phyloP scores from a whole-genome alignment of 2,329 filamentous ascomycete genomes.

The Graphiopsis chlorocephala region DNA sequence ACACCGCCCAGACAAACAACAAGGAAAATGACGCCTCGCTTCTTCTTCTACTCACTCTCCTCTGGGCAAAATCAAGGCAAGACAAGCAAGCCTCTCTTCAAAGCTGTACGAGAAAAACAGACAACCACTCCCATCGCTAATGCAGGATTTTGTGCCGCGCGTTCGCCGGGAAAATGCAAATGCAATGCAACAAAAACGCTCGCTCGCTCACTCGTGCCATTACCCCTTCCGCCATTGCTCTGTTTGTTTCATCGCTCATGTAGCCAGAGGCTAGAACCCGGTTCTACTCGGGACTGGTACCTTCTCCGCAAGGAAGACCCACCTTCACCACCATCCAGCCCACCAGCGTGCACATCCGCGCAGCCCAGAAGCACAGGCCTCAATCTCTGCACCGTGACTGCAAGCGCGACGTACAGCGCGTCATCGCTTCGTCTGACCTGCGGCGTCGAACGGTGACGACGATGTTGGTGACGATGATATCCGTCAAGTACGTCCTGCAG shows the following conservation, averaged over 20 bases:
- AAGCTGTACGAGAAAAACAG: neutral
- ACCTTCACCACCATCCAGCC: neutral
- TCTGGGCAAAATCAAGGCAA: neutral
- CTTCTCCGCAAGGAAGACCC: neutral
- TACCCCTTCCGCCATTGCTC: neutral
- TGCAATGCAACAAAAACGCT: neutral
- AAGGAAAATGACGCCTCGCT: neutral
- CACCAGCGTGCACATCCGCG: neutral
- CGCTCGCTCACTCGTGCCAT: neutral
- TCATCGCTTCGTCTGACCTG: neutral
- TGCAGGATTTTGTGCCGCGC: neutral
- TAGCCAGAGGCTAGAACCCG: neutral
- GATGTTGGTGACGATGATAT: neutral
- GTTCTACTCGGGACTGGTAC: neutral
- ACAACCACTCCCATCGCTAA: neutral
- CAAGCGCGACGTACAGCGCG: neutral
- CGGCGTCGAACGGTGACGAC: neutral
- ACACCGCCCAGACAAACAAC: neutral
- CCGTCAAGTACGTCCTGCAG: neutral
- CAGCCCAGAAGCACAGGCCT: conserved; percentile 1
- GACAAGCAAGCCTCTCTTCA: neutral
- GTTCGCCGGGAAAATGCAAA: neutral
- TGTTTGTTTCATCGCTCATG: neutral
- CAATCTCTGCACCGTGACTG: conserved; percentile 1
- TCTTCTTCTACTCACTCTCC: too few species aligned